Evolutionary conservation across 495 filamentous ascomycete species (phyloP).

Genomic region (Aspergillus ellipticus): DNA sequence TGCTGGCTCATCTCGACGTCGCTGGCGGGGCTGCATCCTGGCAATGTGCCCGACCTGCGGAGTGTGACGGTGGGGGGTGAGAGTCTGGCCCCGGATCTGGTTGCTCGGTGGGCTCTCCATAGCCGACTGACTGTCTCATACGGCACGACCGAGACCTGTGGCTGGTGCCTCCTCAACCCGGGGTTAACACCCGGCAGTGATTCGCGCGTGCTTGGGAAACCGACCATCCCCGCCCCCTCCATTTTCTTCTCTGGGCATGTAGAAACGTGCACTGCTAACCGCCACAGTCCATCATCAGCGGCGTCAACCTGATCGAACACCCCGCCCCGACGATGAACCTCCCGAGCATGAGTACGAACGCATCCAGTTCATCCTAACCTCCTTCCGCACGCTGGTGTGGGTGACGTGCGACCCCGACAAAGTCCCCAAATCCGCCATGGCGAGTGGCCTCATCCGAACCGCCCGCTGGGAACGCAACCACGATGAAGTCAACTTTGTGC

Average conservation of each 20-base stretch:
- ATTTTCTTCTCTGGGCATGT: too few species aligned
- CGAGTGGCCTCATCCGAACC: neutral
- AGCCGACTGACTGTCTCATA: neutral
- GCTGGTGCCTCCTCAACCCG: too few species aligned
- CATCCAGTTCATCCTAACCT: neutral
- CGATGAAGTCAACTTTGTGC: neutral
- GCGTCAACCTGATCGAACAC: neutral
- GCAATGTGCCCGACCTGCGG: neutral
- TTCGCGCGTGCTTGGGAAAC: too few species aligned
- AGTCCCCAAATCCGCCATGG: neutral
- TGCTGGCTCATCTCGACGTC: neutral
- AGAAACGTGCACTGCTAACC: neutral
- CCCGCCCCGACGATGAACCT: neutral
- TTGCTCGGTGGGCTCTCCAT: neutral
- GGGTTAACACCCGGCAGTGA: too few species aligned
- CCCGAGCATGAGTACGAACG: neutral
- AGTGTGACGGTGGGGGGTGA: neutral
- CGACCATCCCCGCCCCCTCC: too few species aligned
- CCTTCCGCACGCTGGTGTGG: neutral
- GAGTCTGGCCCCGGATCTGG: neutral
- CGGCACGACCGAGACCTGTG: neutral
- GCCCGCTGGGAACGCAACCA: neutral
- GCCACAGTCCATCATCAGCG: neutral
- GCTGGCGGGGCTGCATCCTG: neutral
- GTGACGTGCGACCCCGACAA: neutral